A percentile compares a stretch with the other conserved stretches of the same genome.
phyloP scores from a whole-genome alignment of 805 yeast genomes.

The Candida sithepensis region DNA sequence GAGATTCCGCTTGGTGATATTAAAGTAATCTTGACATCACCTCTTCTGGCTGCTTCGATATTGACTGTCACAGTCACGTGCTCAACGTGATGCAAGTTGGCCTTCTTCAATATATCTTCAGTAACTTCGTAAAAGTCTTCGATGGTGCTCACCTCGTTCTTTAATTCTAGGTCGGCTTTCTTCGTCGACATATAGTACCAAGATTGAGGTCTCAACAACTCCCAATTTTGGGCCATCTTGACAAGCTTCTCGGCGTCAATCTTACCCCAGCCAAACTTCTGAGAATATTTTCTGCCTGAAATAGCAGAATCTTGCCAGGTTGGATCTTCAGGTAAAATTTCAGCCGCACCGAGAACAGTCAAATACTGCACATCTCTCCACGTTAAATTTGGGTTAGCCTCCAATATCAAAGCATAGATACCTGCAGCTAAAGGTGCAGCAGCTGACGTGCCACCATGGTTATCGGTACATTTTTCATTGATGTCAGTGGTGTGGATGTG shows the following conservation, averaged over 20 bases:
- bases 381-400: conserved; percentile 80
- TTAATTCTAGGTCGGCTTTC: conserved; percentile 29
- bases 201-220: conserved; percentile 82
- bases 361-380: conserved; percentile 96
- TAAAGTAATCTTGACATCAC: conserved; percentile 61
- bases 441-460: conserved; percentile 96
- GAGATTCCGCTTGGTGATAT: conserved; percentile 71
- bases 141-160: conserved; percentile 19
- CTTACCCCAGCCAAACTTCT: conserved; percentile 88
- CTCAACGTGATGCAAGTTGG: conserved; percentile 71
- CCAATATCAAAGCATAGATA: conserved; percentile 76
- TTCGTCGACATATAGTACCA: conserved; percentile 58
- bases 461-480: conserved; percentile 59
- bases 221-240: conserved; percentile 70
- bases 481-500: conserved; percentile 87
- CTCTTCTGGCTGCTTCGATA: conserved; percentile 62
- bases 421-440: conserved; percentile 99
- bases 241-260: conserved; percentile 79
- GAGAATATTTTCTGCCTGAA: conserved; percentile 66
- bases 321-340: conserved; percentile 63
- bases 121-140: conserved; percentile 44
- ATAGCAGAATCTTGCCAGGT: conserved; percentile 71
- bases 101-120: conserved; percentile 43
- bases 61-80: conserved; percentile 82
- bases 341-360: conserved; percentile 65